A percentile compares a stretch with the other conserved stretches of the same genome.
Evolutionary conservation across 345 rosid species (phyloP).

Genomic region (Erucastrum elatum): DNA sequence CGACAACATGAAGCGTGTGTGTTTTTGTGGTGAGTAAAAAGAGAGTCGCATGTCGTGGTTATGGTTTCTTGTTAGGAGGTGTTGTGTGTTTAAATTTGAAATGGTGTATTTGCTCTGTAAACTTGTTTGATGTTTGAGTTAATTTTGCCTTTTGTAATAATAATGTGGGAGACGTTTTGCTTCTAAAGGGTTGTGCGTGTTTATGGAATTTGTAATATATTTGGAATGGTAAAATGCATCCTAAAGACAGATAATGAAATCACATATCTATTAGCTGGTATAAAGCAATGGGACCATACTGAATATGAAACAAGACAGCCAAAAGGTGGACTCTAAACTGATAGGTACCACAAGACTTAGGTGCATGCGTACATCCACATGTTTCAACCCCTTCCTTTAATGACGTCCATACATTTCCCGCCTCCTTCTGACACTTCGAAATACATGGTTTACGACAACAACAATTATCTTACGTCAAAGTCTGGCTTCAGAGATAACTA

Average conservation of each 20-base stretch:
- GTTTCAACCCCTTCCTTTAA: not conserved
- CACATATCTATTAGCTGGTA: not conserved
- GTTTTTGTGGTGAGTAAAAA: conserved; percentile 13
- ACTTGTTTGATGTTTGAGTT: not conserved
- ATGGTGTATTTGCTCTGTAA: conserved; percentile 22
- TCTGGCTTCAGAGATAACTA: not conserved
- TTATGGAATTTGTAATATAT: not conserved
- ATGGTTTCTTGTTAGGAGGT: not conserved
- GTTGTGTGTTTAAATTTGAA: not conserved
- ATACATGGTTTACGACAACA: not conserved
- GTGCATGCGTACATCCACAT: conserved; percentile 25
- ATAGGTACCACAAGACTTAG: conserved; percentile 5
- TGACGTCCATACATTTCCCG: conserved; percentile 21
- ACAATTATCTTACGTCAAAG: not conserved
- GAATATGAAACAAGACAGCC: not conserved
- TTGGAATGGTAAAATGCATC: not conserved
- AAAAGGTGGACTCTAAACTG: not conserved
- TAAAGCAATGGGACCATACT: not conserved
- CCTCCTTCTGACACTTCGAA: not conserved
- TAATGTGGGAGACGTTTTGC: conserved; percentile 22
- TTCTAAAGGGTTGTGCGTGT: not conserved
- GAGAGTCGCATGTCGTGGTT: conserved; percentile 10
- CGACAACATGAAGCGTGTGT: conserved; percentile 20
- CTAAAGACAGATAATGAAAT: not conserved
- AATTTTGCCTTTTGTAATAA: not conserved